Evolutionary conservation across 1,284 basidiomycete genomes (phyloP).

Genomic region (Ganoderma lingzhi): DNA sequence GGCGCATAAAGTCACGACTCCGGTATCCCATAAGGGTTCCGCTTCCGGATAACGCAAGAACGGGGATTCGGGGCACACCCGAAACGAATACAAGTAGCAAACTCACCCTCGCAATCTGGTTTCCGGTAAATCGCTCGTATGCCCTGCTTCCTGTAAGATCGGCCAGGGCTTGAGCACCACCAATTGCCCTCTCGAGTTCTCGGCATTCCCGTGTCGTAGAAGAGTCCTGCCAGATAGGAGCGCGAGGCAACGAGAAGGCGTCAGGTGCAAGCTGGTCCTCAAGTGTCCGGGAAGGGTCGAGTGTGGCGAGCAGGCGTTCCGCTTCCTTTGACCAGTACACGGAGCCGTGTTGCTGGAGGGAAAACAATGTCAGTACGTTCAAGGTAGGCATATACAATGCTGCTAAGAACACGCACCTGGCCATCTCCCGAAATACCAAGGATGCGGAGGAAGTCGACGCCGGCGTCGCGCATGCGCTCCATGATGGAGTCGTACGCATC

Average conservation of each 20-base stretch:
- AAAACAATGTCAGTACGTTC: not conserved
- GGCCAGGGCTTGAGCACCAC: conserved; percentile 76
- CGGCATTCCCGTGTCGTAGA: conserved; percentile 82
- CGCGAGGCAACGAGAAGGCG: conserved; percentile 76
- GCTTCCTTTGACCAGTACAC: conserved; percentile 84
- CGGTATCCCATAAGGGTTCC: too few species aligned
- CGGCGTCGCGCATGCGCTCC: conserved; percentile 68
- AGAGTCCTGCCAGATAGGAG: conserved; percentile 95
- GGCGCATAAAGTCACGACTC: too few species aligned
- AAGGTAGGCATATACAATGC: not conserved
- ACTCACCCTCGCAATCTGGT: conserved; percentile 81
- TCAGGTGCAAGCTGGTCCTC: conserved; percentile 60
- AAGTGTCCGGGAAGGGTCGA: conserved; percentile 63
- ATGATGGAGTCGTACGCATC: conserved; percentile 86
- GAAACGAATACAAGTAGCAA: conserved; percentile 3
- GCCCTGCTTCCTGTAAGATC: conserved; percentile 85
- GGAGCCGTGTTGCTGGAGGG: conserved; percentile 85
- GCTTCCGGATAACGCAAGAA: too few species aligned
- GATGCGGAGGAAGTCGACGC: conserved; percentile 67
- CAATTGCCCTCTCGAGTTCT: conserved; percentile 70
- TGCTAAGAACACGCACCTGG: conserved; percentile 54
- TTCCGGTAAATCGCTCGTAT: conserved; percentile 89
- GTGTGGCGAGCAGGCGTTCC: conserved; percentile 56
- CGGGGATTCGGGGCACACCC: not conserved
- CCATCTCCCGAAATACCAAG: conserved; percentile 78